A percentile compares a stretch with the other conserved stretches of the same genome.
phyloP scores from a whole-genome alignment of 139 green algal genomes.

The Volvox africanus region DNA sequence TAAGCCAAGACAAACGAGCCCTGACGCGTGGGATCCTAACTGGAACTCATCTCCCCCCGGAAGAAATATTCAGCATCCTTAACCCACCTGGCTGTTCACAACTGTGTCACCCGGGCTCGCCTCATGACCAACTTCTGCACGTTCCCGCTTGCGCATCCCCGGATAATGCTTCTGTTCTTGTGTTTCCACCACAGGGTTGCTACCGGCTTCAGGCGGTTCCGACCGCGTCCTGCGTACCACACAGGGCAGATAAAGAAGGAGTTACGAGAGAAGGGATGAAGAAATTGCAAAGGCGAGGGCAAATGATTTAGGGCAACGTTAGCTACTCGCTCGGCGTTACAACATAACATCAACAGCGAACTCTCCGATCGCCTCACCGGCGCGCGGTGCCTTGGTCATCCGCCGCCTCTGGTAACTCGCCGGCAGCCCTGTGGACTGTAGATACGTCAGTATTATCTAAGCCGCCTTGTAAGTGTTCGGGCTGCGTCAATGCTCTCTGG shows the following conservation, averaged over 20 bases:
- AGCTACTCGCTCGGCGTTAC: no score
- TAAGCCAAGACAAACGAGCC: no score
- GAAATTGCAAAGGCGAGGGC: no score
- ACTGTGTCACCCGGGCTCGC: not conserved
- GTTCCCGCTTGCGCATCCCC: not conserved
- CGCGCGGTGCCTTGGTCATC: not conserved
- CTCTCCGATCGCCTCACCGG: not conserved
- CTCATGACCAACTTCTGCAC: not conserved
- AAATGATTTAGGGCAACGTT: no score
- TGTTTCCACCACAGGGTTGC: not conserved
- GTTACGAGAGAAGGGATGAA: no score
- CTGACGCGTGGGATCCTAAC: no score
- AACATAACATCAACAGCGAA: no score
- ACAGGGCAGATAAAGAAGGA: no score
- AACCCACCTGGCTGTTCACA: not conserved
- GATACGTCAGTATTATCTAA: slow-evolving; percentile 5
- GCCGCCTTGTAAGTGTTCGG: not conserved
- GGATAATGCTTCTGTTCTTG: not conserved
- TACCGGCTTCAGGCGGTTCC: not conserved
- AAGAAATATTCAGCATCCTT: no score
- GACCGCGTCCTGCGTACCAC: not conserved
- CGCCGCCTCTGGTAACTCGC: not conserved
- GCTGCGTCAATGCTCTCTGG: not conserved
- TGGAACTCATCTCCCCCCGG: no score
- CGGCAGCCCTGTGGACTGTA: slow-evolving; percentile 45